These are phyloP conservation scores for Postia placenta DNA, from an alignment of 768 basidiomycete genomes.

Conservation along the genomic window DNA sequence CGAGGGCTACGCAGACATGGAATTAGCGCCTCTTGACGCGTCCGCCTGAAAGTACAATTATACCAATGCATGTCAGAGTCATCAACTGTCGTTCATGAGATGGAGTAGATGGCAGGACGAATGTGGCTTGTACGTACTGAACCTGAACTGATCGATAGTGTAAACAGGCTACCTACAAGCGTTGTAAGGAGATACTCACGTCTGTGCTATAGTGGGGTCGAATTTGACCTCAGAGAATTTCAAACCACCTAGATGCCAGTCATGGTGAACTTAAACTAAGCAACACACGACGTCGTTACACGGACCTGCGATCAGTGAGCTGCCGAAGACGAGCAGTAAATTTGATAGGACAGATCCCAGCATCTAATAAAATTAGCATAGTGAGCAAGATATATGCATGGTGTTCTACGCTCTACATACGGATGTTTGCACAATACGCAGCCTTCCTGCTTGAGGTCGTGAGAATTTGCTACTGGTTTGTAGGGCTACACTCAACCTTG, in stretches of 20 bases:
- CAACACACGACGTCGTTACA: too few relatives aligned
- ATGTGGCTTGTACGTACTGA: conserved; percentile 32
- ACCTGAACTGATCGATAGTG: conserved; percentile 26
- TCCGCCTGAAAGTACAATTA: conserved; percentile 19
- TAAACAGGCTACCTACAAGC: too few relatives aligned
- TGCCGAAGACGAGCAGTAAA: conserved; percentile 83
- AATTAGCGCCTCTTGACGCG: background rate
- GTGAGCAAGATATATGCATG: background rate
- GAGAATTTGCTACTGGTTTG: background rate
- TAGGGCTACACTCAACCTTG: conserved; percentile 55
- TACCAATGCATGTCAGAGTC: conserved; percentile 84
- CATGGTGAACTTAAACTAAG: background rate
- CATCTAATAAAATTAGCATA: conserved; percentile 43
- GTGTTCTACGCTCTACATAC: conserved; percentile 31
- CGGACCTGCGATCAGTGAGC: conserved; percentile 80
- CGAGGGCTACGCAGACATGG: conserved; percentile 44
- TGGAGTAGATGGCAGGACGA: conserved; percentile 7
- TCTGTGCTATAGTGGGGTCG: conserved; percentile 83
- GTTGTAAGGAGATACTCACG: conserved; percentile 47
- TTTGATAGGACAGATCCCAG: conserved; percentile 93
- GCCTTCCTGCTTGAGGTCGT: conserved; percentile 43
- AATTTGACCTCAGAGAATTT: conserved; percentile 64
- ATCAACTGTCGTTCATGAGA: conserved; percentile 45
- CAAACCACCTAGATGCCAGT: conserved; percentile 48
- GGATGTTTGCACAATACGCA: conserved; percentile 89